Percentiles rank a stretch among this genome's conserved stretches.
Evolutionary conservation across 1,139 yeast genomes (phyloP).

Genomic region (Zygoascus hellenicus): DNA sequence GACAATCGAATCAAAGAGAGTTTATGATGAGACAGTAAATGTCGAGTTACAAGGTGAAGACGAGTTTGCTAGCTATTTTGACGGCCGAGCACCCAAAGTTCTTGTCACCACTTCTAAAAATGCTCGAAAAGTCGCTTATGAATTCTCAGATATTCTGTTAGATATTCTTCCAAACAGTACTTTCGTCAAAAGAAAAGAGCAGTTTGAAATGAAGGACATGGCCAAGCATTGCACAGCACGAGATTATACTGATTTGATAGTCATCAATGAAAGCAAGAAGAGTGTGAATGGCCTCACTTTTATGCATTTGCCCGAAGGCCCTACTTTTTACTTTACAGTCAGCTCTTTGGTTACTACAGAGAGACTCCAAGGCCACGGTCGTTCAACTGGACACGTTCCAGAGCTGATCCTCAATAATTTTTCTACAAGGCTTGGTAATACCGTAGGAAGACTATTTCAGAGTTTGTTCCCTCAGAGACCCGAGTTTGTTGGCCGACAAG

Average conservation of each 20-base stretch:
- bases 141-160: constrained; percentile 79
- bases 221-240: constrained; percentile 75
- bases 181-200: constrained; percentile 80
- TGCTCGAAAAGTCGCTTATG: constrained; percentile 83
- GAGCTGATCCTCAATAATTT: constrained; percentile 89
- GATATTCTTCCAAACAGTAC: constrained; percentile 82
- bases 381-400: constrained; percentile 84
- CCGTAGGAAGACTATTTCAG: constrained; percentile 88
- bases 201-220: constrained; percentile 79
- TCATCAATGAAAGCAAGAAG: constrained; percentile 90
- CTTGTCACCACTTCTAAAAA: constrained; percentile 81
- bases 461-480: constrained; percentile 89
- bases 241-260: constrained; percentile 79
- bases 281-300: constrained; percentile 86
- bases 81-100: constrained; percentile 68
- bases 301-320: constrained; percentile 91
- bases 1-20: constrained; percentile 84
- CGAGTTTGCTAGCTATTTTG: constrained; percentile 62
- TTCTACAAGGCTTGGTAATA: constrained; percentile 83
- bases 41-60: constrained; percentile 76
- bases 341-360: constrained; percentile 56
- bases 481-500: constrained; percentile 92
- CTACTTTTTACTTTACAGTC: constrained; percentile 84
- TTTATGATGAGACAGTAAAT: constrained; percentile 80
- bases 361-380: constrained; percentile 75